Base-by-base conservation (phyloP, 306 rosid genomes). In the Mucuna pruriens region DNA sequence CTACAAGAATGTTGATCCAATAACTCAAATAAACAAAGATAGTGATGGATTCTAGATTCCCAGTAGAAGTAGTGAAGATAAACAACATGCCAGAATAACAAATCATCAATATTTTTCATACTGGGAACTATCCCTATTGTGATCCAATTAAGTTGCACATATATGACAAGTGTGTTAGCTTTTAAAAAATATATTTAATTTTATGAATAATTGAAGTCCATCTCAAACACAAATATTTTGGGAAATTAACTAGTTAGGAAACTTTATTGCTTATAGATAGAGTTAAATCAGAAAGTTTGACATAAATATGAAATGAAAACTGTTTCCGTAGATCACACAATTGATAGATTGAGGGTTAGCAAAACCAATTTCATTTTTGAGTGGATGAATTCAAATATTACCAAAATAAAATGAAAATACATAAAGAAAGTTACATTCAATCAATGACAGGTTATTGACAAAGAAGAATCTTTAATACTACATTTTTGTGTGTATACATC, bases 1-100 rank as follows among this genome's bases (percentile, higher is more conserved):
- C 98, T 94, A 78, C 83, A 86, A 22, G 81, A 75, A 75, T 34
- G 78, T 46, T 78, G 81, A 68, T 22, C 58, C 70, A 82, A 17
- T 78, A 78, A 57, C 40, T 78, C 74, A 39, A 73, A 45, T 29
- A 39, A 77, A 81, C 22, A 39, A 65, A 81, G 36, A 69, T 26
- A 66, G n/a, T n/a, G n/a, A n/a, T n/a, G n/a, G 62, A 46, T 23
- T 77, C 78, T 42, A 57, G 42, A 48, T 57, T 73, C 58, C 25
- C 44, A 40, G 20, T 46, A 51, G 22, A 45, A 19, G 31, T 19
- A 77, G 40, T 73, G 7, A 33, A 38, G 25, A 63, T 26, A 45
- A 29, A 65, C 67, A 70, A 61, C 34, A 82, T 40, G 7, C 40
- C 58, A 51, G 19, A 51, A 60, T 25, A 65, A n/a, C 16, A 73